Percentiles rank a stretch among this genome's conserved stretches.
phyloP scores from a whole-genome alignment of 179 eudicot genomes.

The Drosera spatulata region DNA sequence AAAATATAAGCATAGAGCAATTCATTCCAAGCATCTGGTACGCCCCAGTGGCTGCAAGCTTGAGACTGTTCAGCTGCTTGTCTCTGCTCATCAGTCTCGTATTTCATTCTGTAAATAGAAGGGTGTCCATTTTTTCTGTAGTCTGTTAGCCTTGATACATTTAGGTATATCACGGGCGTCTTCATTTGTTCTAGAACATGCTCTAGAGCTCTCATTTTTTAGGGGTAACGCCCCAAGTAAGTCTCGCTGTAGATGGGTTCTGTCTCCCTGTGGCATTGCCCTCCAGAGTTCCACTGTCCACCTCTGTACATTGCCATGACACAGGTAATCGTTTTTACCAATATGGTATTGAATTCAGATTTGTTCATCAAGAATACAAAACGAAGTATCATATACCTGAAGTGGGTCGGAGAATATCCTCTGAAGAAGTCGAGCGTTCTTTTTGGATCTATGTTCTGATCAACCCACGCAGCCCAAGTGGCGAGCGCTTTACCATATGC shows the following conservation, averaged over 20 bases:
- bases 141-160: constrained; percentile 70
- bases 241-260: constrained; percentile 59
- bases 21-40: constrained; percentile 90
- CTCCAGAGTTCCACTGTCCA: constrained; percentile 94
- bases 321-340: not conserved
- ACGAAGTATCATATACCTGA: constrained; percentile 33
- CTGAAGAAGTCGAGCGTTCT: constrained; percentile 67
- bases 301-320: constrained; percentile 35
- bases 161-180: constrained; percentile 62
- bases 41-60: constrained; percentile 96
- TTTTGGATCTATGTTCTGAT: constrained; percentile 35
- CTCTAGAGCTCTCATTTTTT: constrained; percentile 53
- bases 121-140: constrained; percentile 91
- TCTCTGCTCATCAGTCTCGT: constrained; percentile 28
- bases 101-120: constrained; percentile 58
- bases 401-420: constrained; percentile 81
- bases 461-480: constrained; percentile 93
- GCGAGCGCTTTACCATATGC: constrained; percentile 68
- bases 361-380: not conserved
- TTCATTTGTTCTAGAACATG: constrained; percentile 42
- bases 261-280: constrained; percentile 75
- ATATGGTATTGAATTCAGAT: not conserved
- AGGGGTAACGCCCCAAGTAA: constrained; percentile 43
- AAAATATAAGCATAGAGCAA: constrained; percentile 55
- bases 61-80: constrained; percentile 40